These are phyloP conservation scores for Colletotrichum tabaci DNA, from an alignment of 2,329 filamentous ascomycete genomes.

Conservation along the genomic window DNA sequence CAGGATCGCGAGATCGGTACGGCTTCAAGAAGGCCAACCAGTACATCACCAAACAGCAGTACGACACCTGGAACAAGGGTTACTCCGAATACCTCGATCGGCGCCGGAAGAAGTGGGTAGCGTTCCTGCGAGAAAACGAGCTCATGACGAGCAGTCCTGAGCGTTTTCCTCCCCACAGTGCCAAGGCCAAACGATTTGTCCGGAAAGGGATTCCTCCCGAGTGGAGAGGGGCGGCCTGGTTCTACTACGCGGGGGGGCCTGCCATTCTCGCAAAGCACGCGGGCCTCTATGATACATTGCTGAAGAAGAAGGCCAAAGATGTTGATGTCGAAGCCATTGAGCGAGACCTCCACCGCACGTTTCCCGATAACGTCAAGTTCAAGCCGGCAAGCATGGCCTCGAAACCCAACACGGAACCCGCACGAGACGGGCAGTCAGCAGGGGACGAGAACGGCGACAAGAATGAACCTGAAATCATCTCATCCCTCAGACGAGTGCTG, in stretches of 20 bases:
- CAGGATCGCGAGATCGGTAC: constrained; percentile 80
- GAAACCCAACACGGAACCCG: constrained; percentile 50
- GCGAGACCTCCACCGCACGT: constrained; percentile 92
- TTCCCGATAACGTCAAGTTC: constrained; percentile 94
- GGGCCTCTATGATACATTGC: constrained; percentile 81
- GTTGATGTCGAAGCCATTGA: constrained; percentile 92
- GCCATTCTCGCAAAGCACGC: constrained; percentile 82
- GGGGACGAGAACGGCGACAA: constrained; percentile 47
- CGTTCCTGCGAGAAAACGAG: constrained; percentile 82
- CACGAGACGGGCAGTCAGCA: constrained; percentile 13
- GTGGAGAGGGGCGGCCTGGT: constrained; percentile 96
- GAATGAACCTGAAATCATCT: constrained; percentile 83
- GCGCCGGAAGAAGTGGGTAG: constrained; percentile 85
- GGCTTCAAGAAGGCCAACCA: constrained; percentile 92
- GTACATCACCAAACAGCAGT: constrained; percentile 82
- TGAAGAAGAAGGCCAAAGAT: constrained; percentile 75
- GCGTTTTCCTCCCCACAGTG: constrained; percentile 83
- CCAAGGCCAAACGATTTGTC: constrained; percentile 90
- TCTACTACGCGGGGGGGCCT: constrained; percentile 93
- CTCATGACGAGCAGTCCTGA: constrained; percentile 80
- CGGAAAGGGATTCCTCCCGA: constrained; percentile 95
- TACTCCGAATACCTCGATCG: constrained; percentile 84
- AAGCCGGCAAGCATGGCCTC: constrained; percentile 68
- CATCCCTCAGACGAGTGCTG: constrained; percentile 85
- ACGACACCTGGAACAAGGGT: constrained; percentile 83